Conservation (phyloP, 169 alveolate species). For the Plasmodium relictum region DNA sequence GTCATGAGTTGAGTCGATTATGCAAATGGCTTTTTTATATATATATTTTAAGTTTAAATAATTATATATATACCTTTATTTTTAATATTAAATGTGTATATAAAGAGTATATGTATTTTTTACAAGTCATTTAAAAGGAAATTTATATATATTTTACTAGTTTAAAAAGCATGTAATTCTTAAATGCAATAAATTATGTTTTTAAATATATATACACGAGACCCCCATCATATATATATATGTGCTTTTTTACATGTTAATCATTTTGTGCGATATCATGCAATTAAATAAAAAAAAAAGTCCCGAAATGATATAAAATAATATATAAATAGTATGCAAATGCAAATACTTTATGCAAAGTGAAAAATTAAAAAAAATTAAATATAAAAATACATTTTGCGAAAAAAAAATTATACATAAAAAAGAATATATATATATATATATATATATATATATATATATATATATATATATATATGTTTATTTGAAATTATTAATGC, state of each 20-base stretch:
- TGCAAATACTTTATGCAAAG: not conserved
- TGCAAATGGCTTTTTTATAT: not conserved
- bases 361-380: not conserved
- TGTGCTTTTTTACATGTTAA: not conserved
- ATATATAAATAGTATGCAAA: not conserved
- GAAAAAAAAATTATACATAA: no score
- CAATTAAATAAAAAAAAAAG: not conserved
- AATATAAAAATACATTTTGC: not conserved
- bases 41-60: conserved; percentile 16
- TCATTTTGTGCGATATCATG: conserved; percentile 4
- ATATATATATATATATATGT: no score
- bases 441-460: no score
- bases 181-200: not conserved
- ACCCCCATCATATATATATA: not conserved
- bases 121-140: no score
- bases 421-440: no score
- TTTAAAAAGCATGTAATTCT: not conserved
- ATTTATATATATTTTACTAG: no score
- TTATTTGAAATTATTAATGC: no score
- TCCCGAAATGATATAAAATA: not conserved
- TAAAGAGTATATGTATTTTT: not conserved
- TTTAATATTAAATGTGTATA: conserved; percentile 2
- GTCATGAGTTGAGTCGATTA: conserved; percentile 32
- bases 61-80: not conserved
- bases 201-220: not conserved